Conservation (phyloP, 1,284 basidiomycete genomes). For the Trametes versicolor region DNA sequence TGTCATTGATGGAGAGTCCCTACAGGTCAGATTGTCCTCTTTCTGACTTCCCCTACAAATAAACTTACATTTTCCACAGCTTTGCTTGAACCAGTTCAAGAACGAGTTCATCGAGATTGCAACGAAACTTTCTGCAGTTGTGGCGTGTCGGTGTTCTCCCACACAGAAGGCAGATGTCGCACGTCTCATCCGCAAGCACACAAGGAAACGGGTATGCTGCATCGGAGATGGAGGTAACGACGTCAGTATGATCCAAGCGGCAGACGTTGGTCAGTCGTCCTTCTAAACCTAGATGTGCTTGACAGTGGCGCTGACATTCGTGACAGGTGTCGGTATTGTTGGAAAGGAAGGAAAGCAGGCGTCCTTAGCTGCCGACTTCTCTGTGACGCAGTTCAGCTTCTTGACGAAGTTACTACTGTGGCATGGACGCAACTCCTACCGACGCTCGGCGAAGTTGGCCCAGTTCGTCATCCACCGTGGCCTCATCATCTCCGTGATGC, state of each 20-base stretch:
- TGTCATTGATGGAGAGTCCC: slow-evolving; percentile 98
- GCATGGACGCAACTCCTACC: slow-evolving; percentile 98
- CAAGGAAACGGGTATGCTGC: slow-evolving; percentile 96
- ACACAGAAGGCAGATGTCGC: slow-evolving; percentile 99
- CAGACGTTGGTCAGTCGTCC: slow-evolving; percentile 83
- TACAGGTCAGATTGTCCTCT: slow-evolving; percentile 66
- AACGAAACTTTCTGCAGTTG: slow-evolving; percentile 95
- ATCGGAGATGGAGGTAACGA: slow-evolving; percentile 97
- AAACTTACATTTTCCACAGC: slow-evolving; percentile 51
- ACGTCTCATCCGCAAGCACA: slow-evolving; percentile 88
- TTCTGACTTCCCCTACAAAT: not conserved
- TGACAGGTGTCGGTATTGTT: slow-evolving; percentile 92
- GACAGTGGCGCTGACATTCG: not conserved
- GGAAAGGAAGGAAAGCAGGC: slow-evolving; percentile 99
- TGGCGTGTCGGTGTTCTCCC: slow-evolving; percentile 97
- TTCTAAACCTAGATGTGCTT: not conserved
- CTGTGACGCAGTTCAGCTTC: slow-evolving; percentile 94
- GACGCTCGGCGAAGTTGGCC: slow-evolving; percentile 95
- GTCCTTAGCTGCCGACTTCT: slow-evolving; percentile 97
- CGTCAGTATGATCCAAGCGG: slow-evolving; percentile 96
- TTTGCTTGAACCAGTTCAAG: slow-evolving; percentile 90
- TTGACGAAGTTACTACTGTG: slow-evolving; percentile 96
- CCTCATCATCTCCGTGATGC: slow-evolving; percentile 97
- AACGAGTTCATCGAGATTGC: slow-evolving; percentile 96
- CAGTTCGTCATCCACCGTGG: slow-evolving; percentile 99